Evolutionary conservation across 2,329 filamentous ascomycete species (phyloP).

Genomic region (Microascus cirrosus): DNA sequence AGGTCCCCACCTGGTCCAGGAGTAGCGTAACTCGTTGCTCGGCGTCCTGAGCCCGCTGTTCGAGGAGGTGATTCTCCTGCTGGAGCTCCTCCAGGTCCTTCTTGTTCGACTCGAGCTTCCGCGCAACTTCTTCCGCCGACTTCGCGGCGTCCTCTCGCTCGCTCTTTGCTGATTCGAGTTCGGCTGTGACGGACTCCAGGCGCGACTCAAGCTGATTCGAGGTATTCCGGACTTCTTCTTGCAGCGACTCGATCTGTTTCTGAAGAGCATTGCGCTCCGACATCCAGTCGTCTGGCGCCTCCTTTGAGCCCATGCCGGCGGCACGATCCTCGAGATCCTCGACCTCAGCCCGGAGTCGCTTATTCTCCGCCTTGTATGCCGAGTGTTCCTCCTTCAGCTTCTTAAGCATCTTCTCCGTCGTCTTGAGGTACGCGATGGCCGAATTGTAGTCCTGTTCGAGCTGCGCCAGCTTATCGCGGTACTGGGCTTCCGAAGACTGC

Average conservation of each 20-base stretch:
- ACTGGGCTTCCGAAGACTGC: conserved; percentile 78
- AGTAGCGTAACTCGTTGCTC: conserved; percentile 89
- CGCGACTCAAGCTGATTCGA: conserved; percentile 60
- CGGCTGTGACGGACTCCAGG: conserved; percentile 55
- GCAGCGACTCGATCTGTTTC: conserved; percentile 55
- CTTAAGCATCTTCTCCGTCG: conserved; percentile 97
- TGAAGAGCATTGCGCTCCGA: conserved; percentile 58
- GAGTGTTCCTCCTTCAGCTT: conserved; percentile 97
- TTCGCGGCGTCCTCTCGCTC: conserved; percentile 59
- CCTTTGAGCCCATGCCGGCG: conserved; percentile 20
- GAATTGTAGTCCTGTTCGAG: conserved; percentile 97
- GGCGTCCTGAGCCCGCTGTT: conserved; percentile 76
- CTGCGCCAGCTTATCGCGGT: conserved; percentile 86
- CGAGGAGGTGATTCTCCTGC: conserved; percentile 68
- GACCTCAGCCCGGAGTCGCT: conserved; percentile 73
- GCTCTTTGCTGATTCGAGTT: conserved; percentile 52
- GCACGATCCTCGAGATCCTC: conserved; percentile 49
- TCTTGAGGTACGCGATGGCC: conserved; percentile 94
- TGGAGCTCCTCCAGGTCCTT: conserved; percentile 72
- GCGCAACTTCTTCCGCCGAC: conserved; percentile 38
- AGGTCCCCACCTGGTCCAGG: conserved; percentile 86
- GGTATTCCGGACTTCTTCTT: conserved; percentile 56
- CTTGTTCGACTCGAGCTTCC: conserved; percentile 47
- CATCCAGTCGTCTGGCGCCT: conserved; percentile 57
- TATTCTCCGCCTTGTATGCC: conserved; percentile 81